Conservation (phyloP, 345 rosid genomes). For the Noccaea bulbosa region DNA sequence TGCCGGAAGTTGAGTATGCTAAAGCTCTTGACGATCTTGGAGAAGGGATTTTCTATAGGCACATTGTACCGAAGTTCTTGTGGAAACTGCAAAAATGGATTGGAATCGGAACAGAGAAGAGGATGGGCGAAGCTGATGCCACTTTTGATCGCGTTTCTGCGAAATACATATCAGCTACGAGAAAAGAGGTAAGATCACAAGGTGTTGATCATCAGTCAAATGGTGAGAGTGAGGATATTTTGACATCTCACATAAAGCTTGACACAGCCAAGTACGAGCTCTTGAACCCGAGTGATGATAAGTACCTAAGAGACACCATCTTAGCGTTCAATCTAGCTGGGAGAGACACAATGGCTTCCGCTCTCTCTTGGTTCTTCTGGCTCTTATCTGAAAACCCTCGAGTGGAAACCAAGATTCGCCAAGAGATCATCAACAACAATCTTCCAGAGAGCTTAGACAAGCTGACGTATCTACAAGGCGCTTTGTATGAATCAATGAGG, state of each 20-base stretch:
- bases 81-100: slow-evolving; percentile 50
- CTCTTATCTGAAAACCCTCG: slow-evolving; percentile 46
- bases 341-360: slow-evolving; percentile 42
- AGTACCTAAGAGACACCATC: slow-evolving; percentile 55
- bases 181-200: slow-evolving; percentile 36
- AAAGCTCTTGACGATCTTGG: slow-evolving; percentile 45
- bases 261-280: slow-evolving; percentile 24
- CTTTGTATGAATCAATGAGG: slow-evolving; percentile 45
- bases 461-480: slow-evolving; percentile 45
- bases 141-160: slow-evolving; percentile 29
- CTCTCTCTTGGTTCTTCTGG: slow-evolving; percentile 60
- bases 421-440: slow-evolving; percentile 44
- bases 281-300: slow-evolving; percentile 34
- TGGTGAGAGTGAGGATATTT: slow-evolving; percentile 40
- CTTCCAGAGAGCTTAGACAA: slow-evolving; percentile 27
- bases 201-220: slow-evolving; percentile 2
- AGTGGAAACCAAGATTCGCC: slow-evolving; percentile 45
- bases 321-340: slow-evolving; percentile 56
- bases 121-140: slow-evolving; percentile 37
- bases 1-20: slow-evolving; percentile 37
- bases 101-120: slow-evolving; percentile 48
- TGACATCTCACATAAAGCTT: slow-evolving; percentile 45
- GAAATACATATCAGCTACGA: slow-evolving; percentile 37
- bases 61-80: slow-evolving; percentile 28
- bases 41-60: slow-evolving; percentile 37